Evolutionary conservation across 2,329 filamentous ascomycete genomes (phyloP).

Genomic region (Colletotrichum karsti): DNA sequence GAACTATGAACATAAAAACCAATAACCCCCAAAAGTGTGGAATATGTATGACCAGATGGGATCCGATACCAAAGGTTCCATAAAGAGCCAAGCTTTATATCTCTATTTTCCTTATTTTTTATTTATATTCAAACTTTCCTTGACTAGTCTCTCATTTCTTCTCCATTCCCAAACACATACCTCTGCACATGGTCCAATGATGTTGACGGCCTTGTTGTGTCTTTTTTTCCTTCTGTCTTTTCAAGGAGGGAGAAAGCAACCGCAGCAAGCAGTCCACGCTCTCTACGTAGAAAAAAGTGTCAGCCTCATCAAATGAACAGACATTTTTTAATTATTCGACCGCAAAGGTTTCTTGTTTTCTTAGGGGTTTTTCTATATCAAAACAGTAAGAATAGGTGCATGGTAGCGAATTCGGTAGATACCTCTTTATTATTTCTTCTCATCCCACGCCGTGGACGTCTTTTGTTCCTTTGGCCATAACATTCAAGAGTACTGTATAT

Average conservation of each 20-base stretch:
- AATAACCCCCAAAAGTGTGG: constrained; percentile 9
- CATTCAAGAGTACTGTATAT: not conserved
- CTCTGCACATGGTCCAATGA: constrained; percentile 26
- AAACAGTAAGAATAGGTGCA: not conserved
- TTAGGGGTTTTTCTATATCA: not conserved
- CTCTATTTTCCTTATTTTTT: constrained; percentile 28
- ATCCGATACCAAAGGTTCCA: constrained; percentile 16
- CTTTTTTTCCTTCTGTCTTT: not conserved
- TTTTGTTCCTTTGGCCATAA: not conserved
- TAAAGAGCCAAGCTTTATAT: constrained; percentile 25
- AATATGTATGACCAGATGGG: constrained; percentile 19
- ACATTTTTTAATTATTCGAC: not conserved
- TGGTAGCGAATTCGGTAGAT: constrained; percentile 10
- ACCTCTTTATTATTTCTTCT: not conserved
- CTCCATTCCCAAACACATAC: no score
- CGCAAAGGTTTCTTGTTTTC: constrained; percentile 6
- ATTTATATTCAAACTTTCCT: constrained; percentile 24
- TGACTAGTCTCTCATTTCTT: constrained; percentile 11
- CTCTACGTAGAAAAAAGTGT: not conserved
- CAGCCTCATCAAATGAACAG: not conserved
- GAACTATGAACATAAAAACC: constrained; percentile 23
- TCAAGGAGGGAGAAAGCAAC: not conserved
- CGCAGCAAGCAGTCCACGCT: not conserved
- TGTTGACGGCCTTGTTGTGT: constrained; percentile 16
- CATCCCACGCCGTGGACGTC: no score